Evolutionary conservation across 768 basidiomycete species (phyloP).

Genomic region (Lactifluus rugatus): DNA sequence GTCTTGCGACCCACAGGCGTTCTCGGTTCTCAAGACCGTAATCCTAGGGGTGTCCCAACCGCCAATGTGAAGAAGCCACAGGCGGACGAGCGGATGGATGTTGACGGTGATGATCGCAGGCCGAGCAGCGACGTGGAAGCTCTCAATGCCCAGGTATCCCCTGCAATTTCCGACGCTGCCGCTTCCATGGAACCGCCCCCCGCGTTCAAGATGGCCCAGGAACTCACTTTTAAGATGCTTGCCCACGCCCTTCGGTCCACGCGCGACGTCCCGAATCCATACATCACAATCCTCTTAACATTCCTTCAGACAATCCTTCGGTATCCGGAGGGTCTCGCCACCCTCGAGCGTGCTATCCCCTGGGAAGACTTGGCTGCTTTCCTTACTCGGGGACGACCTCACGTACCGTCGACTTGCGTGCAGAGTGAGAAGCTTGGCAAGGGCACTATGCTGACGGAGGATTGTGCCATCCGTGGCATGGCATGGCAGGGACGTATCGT

Average conservation of each 20-base stretch:
- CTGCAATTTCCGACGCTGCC: slow-evolving; percentile 23
- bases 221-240: slow-evolving; percentile 73
- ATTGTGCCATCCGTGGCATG: slow-evolving; percentile 93
- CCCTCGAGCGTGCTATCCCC: slow-evolving; percentile 71
- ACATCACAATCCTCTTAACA: slow-evolving; percentile 77
- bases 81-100: slow-evolving; percentile 46
- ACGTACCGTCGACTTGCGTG: slow-evolving; percentile 32
- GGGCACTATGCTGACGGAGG: slow-evolving; percentile 56
- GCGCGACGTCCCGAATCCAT: slow-evolving; percentile 70
- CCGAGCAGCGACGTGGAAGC: slow-evolving; percentile 21
- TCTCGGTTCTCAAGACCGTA: slow-evolving; percentile 28
- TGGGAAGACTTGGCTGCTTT: slow-evolving; percentile 69
- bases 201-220: slow-evolving; percentile 62
- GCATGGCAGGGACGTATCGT: slow-evolving; percentile 93
- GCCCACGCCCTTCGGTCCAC: slow-evolving; percentile 58
- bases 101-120: slow-evolving; percentile 41
- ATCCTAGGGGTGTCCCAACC: slow-evolving; percentile 27
- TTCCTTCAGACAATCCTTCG: slow-evolving; percentile 75
- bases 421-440: slow-evolving; percentile 8
- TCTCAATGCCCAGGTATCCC: slow-evolving; percentile 27
- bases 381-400: slow-evolving; percentile 54
- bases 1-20: slow-evolving; percentile 49
- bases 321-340: slow-evolving; percentile 45
- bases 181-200: slow-evolving; percentile 36
- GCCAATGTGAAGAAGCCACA: slow-evolving; percentile 29